Evolutionary conservation across 768 basidiomycete genomes (phyloP), one percentile per base, ranked within the genome.

Genomic region (Guyanaporus albipodus): DNA sequence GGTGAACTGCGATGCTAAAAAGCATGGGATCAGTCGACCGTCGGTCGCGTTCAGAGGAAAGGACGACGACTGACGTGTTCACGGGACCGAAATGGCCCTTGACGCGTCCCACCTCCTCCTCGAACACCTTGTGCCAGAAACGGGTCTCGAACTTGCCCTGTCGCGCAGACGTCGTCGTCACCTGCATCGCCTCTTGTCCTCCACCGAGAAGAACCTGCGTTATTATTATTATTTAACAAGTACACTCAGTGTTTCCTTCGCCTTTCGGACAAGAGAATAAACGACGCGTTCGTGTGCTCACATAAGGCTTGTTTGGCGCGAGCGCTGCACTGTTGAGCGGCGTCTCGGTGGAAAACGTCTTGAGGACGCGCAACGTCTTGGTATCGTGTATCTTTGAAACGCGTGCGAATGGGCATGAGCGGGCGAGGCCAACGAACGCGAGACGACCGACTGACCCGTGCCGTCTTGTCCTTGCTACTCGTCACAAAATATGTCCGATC

Each of bases 121-220:
- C 93, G 58, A 95, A 88, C 29, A 95, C 76, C 57, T 87, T 91
- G 75, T 99, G 95, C 92, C 93, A 98, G 73, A 99, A 97, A 31
- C 93, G 78, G 10, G 92, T 91, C 71, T 98, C 96, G 66, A 99
- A 99, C 69, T 97, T 96, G 18, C 95, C 96, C 66, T 96, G 91
- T 42, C 96, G 82, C 19, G 82, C 60, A 2, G 91, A 92, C 1
- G 95, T 98, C 8, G 92, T 98, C 12, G 96, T 97, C 41, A 98
- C 96, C 59, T 73, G 83, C 91, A 92, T 95, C 4, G 96, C 96
- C 64, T 96, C 95, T 69, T 98, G 96, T 34, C 96, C 96, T 67
- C 96, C 95, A 35, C 96, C 96, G 19, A 96, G 74, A 26, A 98
- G 78, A 34, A 94, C 77, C 89, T 92, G 46, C 33, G 27, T 44